Percentiles rank a stretch among this genome's conserved stretches.
Conservation (phyloP, 2,329 filamentous ascomycete species). For the Pestalotiopsis sp. region DNA sequence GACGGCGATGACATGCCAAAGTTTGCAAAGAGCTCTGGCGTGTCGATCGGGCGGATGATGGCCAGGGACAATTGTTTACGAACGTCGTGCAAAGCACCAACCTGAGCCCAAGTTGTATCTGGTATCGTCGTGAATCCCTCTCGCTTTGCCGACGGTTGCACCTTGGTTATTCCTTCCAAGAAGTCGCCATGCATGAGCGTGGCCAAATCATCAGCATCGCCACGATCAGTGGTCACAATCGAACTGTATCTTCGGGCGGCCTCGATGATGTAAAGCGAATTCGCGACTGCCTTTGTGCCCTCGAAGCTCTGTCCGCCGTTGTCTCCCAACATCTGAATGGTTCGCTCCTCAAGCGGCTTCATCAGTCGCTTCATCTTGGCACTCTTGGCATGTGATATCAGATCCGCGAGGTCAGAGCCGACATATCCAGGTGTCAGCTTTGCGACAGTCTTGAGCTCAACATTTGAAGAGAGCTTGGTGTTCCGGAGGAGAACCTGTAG, state of each 20-base stretch:
- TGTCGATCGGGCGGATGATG: slow-evolving; percentile 87
- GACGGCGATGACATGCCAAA: slow-evolving; percentile 82
- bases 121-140: slow-evolving; percentile 96
- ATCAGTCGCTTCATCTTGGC: slow-evolving; percentile 37
- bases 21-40: slow-evolving; percentile 74
- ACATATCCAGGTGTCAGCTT: slow-evolving; percentile 92
- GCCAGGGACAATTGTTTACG: slow-evolving; percentile 81
- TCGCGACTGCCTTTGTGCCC: slow-evolving; percentile 18
- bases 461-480: slow-evolving; percentile 65
- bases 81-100: slow-evolving; percentile 81
- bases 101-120: slow-evolving; percentile 89
- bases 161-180: slow-evolving; percentile 70
- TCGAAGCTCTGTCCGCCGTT: slow-evolving; percentile 22
- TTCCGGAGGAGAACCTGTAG: slow-evolving; percentile 72
- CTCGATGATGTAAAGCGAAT: slow-evolving; percentile 22
- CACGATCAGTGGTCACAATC: no score
- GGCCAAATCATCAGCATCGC: no score
- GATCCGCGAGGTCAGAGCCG: slow-evolving; percentile 79
- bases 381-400: slow-evolving; percentile 51
- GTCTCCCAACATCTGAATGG: neutral
- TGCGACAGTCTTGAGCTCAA: slow-evolving; percentile 76
- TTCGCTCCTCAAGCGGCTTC: slow-evolving; percentile 16
- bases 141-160: slow-evolving; percentile 81
- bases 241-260: slow-evolving; percentile 18
- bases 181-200: slow-evolving; percentile 64